Evolutionary conservation across 352 stramenopile genomes (phyloP).

Genomic region (Phytophthora vignae): DNA sequence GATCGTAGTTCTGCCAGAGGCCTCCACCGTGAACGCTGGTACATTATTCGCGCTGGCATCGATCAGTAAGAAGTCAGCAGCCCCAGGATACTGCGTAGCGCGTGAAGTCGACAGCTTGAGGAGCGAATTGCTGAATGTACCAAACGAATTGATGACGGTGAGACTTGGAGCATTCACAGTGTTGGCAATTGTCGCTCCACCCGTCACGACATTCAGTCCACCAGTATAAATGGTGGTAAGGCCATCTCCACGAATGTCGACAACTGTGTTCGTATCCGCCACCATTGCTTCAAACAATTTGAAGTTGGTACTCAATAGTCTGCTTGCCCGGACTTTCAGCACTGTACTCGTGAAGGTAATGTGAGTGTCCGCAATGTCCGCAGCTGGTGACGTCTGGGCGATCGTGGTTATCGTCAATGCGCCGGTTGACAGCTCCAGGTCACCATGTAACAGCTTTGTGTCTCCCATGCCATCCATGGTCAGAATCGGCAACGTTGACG

Average conservation of each 20-base stretch:
- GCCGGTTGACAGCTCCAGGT: constrained; percentile 63
- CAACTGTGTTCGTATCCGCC: constrained; percentile 32
- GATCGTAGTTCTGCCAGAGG: constrained; percentile 60
- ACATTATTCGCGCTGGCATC: constrained; percentile 35
- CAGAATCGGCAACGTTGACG: constrained; percentile 49
- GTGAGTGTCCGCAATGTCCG: constrained; percentile 51
- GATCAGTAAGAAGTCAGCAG: constrained; percentile 51
- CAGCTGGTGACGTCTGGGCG: constrained; percentile 19
- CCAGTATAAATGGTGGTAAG: constrained; percentile 56
- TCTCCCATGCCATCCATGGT: constrained; percentile 66
- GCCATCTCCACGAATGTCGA: constrained; percentile 56
- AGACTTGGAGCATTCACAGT: constrained; percentile 28
- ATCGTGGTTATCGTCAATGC: constrained; percentile 54
- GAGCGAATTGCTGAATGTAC: constrained; percentile 36
- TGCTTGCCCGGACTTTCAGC: constrained; percentile 43
- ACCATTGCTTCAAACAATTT: constrained; percentile 57
- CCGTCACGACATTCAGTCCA: constrained; percentile 45
- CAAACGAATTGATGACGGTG: constrained; percentile 38
- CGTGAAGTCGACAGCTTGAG: constrained; percentile 34
- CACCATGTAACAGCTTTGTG: constrained; percentile 55
- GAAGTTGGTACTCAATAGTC: constrained; percentile 34
- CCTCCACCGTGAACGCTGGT: constrained; percentile 52
- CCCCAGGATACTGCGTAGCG: constrained; percentile 32
- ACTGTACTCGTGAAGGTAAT: constrained; percentile 41
- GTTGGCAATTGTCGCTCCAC: constrained; percentile 52